These are phyloP conservation scores for Spizellomyces punctatus DNA, from an alignment of 192 early-diverging fungal species.

Conservation along the genomic window DNA sequence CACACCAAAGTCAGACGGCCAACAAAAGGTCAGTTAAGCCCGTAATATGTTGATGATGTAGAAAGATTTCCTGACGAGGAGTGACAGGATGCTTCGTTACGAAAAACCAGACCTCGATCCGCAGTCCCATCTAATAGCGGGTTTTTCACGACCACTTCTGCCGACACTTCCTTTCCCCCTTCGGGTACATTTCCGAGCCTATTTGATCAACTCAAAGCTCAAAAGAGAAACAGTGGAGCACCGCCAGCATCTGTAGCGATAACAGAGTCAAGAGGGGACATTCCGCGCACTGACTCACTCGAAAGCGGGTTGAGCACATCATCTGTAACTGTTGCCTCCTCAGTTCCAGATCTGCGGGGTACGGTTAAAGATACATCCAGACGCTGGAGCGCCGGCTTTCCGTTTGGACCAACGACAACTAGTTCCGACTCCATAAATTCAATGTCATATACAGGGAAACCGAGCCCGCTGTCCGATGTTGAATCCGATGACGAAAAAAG, in stretches of 20 bases:
- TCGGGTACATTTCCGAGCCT: not conserved
- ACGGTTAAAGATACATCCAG: not conserved
- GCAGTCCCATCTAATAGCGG: not conserved
- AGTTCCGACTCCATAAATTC: not conserved
- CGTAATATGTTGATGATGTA: too few species aligned
- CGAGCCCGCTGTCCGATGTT: not conserved
- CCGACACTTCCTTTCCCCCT: not conserved
- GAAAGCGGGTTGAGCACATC: not conserved
- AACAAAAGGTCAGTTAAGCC: not conserved
- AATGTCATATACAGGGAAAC: not conserved
- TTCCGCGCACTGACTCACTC: not conserved
- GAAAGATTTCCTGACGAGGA: too few species aligned
- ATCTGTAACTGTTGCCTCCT: not conserved
- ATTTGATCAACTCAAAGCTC: not conserved
- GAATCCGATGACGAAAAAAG: not conserved
- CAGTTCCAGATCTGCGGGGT: constrained; percentile 1
- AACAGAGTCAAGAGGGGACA: not conserved
- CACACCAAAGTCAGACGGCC: not conserved
- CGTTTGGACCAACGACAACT: not conserved
- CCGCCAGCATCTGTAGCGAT: not conserved
- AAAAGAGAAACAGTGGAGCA: not conserved
- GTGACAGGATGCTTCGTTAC: not conserved
- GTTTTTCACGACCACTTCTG: not conserved
- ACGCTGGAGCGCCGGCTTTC: not conserved
- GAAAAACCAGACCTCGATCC: not conserved